These are phyloP conservation scores for Tetragonia tetragonoides DNA, from an alignment of 148 eudicot species.

Conservation along the genomic window DNA sequence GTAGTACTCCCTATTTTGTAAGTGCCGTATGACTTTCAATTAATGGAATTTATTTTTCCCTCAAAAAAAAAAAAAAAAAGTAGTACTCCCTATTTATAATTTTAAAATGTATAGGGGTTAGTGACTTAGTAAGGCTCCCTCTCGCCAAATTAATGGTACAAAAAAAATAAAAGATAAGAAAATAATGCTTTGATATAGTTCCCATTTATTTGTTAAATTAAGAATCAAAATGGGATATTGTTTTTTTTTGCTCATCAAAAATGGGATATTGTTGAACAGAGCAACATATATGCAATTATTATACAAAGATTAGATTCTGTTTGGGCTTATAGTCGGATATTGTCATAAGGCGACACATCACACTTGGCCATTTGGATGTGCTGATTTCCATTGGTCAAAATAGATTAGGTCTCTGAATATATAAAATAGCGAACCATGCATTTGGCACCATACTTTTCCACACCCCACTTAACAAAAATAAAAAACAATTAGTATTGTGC, in stretches of 20 bases:
- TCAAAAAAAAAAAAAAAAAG: too few species aligned
- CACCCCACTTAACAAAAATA: slow-evolving; percentile 9
- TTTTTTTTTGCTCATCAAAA: too few species aligned
- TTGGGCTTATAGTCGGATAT: background rate
- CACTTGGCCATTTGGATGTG: slow-evolving; percentile 12
- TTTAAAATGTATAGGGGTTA: too few species aligned
- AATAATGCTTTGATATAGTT: too few species aligned
- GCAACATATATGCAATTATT: background rate
- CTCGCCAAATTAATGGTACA: too few species aligned
- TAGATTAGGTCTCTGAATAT: background rate
- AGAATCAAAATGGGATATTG: background rate
- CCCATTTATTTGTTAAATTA: too few species aligned
- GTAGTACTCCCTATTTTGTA: too few species aligned
- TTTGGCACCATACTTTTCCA: background rate
- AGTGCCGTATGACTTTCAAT: too few species aligned
- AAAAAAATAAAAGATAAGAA: too few species aligned
- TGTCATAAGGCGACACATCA: background rate
- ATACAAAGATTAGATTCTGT: slow-evolving; percentile 7
- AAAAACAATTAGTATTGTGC: background rate
- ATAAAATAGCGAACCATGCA: background rate
- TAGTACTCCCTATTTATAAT: too few species aligned
- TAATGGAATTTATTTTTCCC: too few species aligned
- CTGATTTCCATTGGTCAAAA: slow-evolving; percentile 11
- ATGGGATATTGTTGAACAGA: background rate
- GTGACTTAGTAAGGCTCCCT: too few species aligned